Percentiles rank a stretch among this genome's conserved stretches.
Conservation (phyloP, 768 basidiomycete genomes). For the Mycena rebaudengoi region DNA sequence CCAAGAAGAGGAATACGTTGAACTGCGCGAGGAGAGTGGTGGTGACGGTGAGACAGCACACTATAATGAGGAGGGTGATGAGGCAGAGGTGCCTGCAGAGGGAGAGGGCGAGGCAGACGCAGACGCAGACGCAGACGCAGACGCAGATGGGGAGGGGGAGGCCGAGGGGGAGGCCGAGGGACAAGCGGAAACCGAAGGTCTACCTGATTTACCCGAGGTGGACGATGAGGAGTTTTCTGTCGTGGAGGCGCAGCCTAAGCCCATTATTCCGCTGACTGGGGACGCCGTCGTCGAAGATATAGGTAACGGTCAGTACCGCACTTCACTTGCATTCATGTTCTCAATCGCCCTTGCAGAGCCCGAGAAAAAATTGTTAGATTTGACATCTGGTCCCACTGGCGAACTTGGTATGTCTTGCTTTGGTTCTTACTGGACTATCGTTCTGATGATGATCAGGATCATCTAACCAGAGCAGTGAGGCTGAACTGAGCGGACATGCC, state of each 20-base stretch:
- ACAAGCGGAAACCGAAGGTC: constrained; percentile 12
- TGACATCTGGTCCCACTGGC: not conserved
- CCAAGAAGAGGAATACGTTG: constrained; percentile 14
- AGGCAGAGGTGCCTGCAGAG: too few relatives aligned
- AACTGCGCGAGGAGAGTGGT: too few relatives aligned
- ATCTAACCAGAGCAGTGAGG: constrained; percentile 21
- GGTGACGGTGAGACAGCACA: constrained; percentile 20
- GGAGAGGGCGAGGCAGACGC: too few relatives aligned
- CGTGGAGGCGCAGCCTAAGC: constrained; percentile 11
- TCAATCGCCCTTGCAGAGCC: not conserved
- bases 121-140: too few relatives aligned
- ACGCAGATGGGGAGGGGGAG: too few relatives aligned
- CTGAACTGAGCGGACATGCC: constrained; percentile 36
- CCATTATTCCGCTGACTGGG: constrained; percentile 21
- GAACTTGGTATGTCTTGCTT: constrained; percentile 7
- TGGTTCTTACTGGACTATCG: not conserved
- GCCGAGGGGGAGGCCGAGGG: too few relatives aligned
- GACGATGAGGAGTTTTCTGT: constrained; percentile 24
- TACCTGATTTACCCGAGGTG: constrained; percentile 15
- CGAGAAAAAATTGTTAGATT: constrained; percentile 1
- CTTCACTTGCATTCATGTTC: not conserved
- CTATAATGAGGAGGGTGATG: constrained; percentile 15
- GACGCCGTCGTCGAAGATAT: not conserved
- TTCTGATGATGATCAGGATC: not conserved
- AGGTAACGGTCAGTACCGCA: constrained; percentile 23